Percentiles rank a stretch among this genome's conserved stretches.
Evolutionary conservation across 2,329 filamentous ascomycete species (phyloP).

Genomic region (Pseudocercospora fijiensis): DNA sequence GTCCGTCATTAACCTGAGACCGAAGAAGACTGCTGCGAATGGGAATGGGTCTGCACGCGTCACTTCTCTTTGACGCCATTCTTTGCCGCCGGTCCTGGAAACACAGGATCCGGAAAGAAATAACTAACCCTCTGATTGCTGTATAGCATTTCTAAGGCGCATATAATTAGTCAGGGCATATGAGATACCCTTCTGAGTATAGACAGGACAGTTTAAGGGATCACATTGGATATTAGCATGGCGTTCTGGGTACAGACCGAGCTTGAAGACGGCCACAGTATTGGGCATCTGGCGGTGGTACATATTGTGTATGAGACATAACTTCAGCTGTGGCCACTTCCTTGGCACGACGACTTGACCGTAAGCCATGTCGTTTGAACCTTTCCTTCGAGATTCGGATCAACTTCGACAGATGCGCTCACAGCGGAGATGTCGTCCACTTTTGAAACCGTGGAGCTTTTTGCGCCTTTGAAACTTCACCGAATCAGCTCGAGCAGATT

Average conservation of each 20-base stretch:
- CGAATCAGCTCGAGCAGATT: neutral
- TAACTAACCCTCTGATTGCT: neutral
- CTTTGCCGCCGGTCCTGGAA: neutral
- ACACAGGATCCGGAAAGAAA: neutral
- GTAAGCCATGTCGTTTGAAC: neutral
- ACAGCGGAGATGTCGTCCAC: neutral
- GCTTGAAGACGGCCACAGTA: neutral
- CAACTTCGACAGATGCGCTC: neutral
- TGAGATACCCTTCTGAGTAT: constrained; percentile 2
- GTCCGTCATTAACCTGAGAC: constrained; percentile 65
- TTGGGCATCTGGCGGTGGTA: neutral
- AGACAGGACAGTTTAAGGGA: neutral
- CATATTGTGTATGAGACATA: neutral
- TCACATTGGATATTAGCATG: neutral
- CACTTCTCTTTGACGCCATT: constrained; percentile 15
- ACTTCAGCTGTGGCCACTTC: neutral
- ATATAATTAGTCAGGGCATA: neutral
- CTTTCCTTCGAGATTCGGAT: neutral
- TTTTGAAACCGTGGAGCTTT: neutral
- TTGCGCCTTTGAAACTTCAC: neutral
- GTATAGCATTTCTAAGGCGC: constrained; percentile 1
- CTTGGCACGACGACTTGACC: neutral
- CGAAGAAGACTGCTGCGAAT: constrained; percentile 19
- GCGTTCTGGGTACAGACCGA: neutral
- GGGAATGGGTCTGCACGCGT: constrained; percentile 13